These are phyloP conservation scores for Larix sibirica DNA, from an alignment of 83 land plant species.

Conservation along the genomic window DNA sequence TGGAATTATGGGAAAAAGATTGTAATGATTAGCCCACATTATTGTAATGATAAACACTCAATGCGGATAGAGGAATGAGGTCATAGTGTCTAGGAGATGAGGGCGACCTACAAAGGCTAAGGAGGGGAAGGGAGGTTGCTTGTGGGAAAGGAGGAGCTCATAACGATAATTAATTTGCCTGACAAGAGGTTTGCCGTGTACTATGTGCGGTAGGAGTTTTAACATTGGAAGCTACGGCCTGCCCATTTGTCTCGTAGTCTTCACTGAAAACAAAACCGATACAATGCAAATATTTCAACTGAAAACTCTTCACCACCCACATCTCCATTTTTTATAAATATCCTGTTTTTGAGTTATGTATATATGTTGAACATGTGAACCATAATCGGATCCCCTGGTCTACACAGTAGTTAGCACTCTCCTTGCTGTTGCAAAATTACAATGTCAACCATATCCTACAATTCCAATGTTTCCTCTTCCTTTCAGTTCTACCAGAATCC, in stretches of 20 bases:
- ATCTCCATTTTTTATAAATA: not conserved
- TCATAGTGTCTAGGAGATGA: not conserved
- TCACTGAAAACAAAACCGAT: not conserved
- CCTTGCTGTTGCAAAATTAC: not conserved
- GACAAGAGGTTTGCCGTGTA: slow-evolving; percentile 7
- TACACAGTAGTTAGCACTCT: not conserved
- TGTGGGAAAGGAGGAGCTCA: slow-evolving; percentile 1
- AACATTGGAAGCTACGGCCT: not conserved
- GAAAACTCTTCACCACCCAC: slow-evolving; percentile 6
- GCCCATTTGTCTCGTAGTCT: slow-evolving; percentile 2
- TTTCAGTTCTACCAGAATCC: not conserved
- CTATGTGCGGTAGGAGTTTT: not conserved
- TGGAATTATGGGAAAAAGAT: no score
- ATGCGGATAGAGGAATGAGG: no score
- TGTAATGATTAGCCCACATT: no score
- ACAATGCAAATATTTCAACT: not conserved
- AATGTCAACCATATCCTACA: slow-evolving; percentile 14
- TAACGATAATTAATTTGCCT: not conserved
- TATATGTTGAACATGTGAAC: not conserved
- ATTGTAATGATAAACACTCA: no score
- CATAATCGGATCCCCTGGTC: not conserved
- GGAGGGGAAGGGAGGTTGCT: not conserved
- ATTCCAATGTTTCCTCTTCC: not conserved
- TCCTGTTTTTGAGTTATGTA: not conserved
- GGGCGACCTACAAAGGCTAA: not conserved